A percentile compares a stretch with the other conserved stretches of the same genome.
These are phyloP conservation scores for Boeremia exigua DNA, from an alignment of 2,329 filamentous ascomycete genomes.

Conservation along the genomic window DNA sequence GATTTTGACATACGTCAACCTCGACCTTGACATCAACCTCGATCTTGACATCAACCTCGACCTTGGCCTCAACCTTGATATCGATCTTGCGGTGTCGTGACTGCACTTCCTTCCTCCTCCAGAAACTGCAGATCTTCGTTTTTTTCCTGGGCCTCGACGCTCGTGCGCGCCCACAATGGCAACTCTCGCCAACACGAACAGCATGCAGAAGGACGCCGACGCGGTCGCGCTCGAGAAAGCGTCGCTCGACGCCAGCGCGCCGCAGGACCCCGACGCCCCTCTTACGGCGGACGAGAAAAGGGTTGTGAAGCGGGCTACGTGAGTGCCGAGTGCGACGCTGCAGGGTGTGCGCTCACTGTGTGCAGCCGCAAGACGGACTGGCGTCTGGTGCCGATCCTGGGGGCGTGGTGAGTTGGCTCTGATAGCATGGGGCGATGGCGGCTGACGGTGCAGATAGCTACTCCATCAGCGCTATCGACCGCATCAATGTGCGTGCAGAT, in stretches of 20 bases:
- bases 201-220: slow-evolving; percentile 22
- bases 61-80: too few relatives aligned
- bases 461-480: slow-evolving; percentile 29
- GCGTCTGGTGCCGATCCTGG: slow-evolving; percentile 37
- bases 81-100: too few relatives aligned
- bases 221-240: slow-evolving; percentile 25
- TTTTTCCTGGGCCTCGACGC: too few relatives aligned
- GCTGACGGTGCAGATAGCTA: slow-evolving; percentile 6
- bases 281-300: slow-evolving; percentile 21
- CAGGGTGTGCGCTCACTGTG: too few relatives aligned
- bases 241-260: slow-evolving; percentile 15
- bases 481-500: slow-evolving; percentile 29
- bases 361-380: slow-evolving; percentile 38
- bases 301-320: slow-evolving; percentile 23
- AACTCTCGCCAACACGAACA: slow-evolving; percentile 2
- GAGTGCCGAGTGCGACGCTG: too few relatives aligned
- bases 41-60: too few relatives aligned
- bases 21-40: too few relatives aligned
- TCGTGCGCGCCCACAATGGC: too few relatives aligned
- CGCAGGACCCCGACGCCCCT: neutral
- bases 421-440: neutral
- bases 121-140: too few relatives aligned
- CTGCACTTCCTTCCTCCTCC: too few relatives aligned
- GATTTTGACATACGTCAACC: too few relatives aligned
- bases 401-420: slow-evolving; percentile 17